These are phyloP conservation scores for Annulohypoxylon nitens DNA, from an alignment of 495 filamentous ascomycete species.

Conservation along the genomic window DNA sequence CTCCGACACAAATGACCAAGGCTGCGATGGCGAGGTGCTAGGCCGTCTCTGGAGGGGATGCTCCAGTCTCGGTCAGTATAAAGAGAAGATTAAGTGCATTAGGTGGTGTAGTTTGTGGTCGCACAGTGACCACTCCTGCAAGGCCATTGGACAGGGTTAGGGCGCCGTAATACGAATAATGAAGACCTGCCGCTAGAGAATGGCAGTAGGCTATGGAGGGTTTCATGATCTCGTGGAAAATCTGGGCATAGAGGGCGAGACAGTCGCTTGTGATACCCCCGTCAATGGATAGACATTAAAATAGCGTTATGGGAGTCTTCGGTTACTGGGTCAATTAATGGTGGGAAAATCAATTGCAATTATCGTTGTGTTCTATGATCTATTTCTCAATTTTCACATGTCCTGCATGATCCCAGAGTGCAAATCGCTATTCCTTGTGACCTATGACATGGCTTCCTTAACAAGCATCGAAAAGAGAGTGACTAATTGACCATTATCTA, in stretches of 20 bases:
- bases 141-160: conserved; percentile 21
- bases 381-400: background rate
- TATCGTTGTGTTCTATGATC: background rate
- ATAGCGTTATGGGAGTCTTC: background rate
- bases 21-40: conserved; percentile 30
- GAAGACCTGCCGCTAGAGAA: background rate
- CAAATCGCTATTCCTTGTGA: background rate
- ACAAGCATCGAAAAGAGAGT: background rate
- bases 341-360: background rate
- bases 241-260: background rate
- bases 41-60: conserved; percentile 28
- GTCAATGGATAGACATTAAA: background rate
- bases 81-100: conserved; percentile 28
- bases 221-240: background rate
- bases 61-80: background rate
- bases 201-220: background rate
- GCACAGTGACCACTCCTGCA: conserved; percentile 25
- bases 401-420: background rate
- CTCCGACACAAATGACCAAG: conserved; percentile 12
- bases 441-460: background rate
- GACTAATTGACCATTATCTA: background rate
- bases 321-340: background rate
- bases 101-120: conserved; percentile 38
- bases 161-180: background rate
- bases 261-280: background rate